A percentile compares a stretch with the other conserved stretches of the same genome.
These are phyloP conservation scores for Dioscorea zingiberensis DNA, from an alignment of 106 monocot species.

Conservation along the genomic window DNA sequence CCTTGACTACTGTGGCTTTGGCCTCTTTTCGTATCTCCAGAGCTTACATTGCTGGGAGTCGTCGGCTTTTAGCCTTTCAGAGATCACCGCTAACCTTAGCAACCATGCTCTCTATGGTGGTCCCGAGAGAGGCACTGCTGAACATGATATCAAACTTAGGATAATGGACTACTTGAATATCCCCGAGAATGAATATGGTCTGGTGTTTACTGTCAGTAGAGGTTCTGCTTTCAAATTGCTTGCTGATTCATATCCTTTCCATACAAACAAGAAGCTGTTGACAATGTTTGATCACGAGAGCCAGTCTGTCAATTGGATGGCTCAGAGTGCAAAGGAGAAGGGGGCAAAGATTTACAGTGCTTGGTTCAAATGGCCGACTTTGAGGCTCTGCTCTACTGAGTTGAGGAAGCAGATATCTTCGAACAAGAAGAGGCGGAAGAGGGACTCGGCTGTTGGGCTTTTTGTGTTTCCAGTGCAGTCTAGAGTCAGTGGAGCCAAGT, in stretches of 20 bases:
- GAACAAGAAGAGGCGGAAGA: slow-evolving; percentile 66
- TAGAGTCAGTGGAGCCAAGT: slow-evolving; percentile 83
- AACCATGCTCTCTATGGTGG: slow-evolving; percentile 89
- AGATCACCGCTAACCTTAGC: slow-evolving; percentile 83
- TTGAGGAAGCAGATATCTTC: slow-evolving; percentile 71
- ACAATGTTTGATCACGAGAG: slow-evolving; percentile 99
- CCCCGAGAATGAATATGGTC: slow-evolving; percentile 84
- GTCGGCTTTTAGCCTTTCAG: slow-evolving; percentile 70
- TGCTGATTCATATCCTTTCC: slow-evolving; percentile 89
- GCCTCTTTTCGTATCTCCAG: slow-evolving; percentile 87
- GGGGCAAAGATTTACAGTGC: slow-evolving; percentile 81
- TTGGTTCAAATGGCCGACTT: slow-evolving; percentile 79
- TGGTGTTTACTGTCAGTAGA: slow-evolving; percentile 88
- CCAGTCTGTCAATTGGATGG: slow-evolving; percentile 91
- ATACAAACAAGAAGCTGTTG: slow-evolving; percentile 86
- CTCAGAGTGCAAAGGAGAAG: slow-evolving; percentile 79
- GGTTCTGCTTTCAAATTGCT: slow-evolving; percentile 90
- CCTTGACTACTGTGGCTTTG: slow-evolving; percentile 97
- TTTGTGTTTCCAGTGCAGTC: slow-evolving; percentile 98
- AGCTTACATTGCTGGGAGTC: slow-evolving; percentile 56
- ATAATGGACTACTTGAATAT: slow-evolving; percentile 95
- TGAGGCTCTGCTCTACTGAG: slow-evolving; percentile 75
- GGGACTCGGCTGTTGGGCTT: slow-evolving; percentile 70
- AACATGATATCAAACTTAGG: slow-evolving; percentile 69
- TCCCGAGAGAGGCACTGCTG: slow-evolving; percentile 76